Conservation (phyloP, 371 early-diverging fungal genomes). For the Mucor circinelloides region DNA sequence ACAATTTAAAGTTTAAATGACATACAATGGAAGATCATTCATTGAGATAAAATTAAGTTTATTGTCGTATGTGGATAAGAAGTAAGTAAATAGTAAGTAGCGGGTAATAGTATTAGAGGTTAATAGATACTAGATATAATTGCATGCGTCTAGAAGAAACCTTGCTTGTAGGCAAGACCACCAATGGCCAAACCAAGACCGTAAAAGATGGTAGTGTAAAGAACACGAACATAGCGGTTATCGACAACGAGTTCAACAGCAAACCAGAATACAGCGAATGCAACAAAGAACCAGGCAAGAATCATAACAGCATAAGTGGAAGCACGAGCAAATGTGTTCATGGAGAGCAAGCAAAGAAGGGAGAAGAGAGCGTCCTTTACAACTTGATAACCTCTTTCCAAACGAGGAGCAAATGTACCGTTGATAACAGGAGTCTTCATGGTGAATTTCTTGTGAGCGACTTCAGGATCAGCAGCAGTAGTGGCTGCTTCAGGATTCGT, state of each 20-base stretch:
- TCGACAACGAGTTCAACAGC: constrained; percentile 16
- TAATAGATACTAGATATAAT: background rate
- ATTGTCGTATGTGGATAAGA: background rate
- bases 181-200: constrained; percentile 18
- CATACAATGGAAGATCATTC: background rate
- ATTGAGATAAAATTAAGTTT: background rate
- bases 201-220: constrained; percentile 13
- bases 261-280: constrained; percentile 17
- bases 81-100: background rate
- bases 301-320: constrained; percentile 41
- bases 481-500: background rate
- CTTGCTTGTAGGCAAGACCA: constrained; percentile 15
- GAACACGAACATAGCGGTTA: constrained; percentile 19
- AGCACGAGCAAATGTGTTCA: constrained; percentile 44
- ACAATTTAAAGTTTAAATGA: background rate
- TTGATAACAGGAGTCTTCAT: background rate
- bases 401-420: background rate
- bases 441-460: constrained; percentile 7
- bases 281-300: constrained; percentile 37
- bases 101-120: background rate
- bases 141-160: background rate
- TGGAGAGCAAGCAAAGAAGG: constrained; percentile 29
- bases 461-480: constrained; percentile 10
- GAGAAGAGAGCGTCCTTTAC: constrained; percentile 23
- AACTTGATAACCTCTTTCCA: constrained; percentile 19